Evolutionary conservation across 257 asterid species (phyloP), one percentile per base, ranked within the genome.

Genomic region (Gardenia jasminoides): DNA sequence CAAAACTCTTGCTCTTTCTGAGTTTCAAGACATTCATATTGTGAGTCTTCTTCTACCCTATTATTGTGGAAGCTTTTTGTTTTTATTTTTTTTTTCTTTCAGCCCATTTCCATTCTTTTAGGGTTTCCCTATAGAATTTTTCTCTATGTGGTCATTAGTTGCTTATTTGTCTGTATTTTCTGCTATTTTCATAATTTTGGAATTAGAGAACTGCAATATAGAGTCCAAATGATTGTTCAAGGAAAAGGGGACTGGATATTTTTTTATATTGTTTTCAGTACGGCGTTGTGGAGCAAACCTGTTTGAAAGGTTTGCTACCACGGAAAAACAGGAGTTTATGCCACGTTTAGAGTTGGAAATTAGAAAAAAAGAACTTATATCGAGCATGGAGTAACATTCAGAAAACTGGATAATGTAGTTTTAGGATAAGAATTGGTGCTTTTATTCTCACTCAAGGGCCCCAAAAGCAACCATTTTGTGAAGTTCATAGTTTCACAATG

Each of bases 1-100:
- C 58, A 96, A 96, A 85, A 93, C 97, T 84, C 98, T 96, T 41
- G 98, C 98, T 31, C 91, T 96, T 6, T 91, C 99, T 28, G 99
- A 98, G 50, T 96, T 96, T 80, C 83, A 82, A 61, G 97, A 96
- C 82, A 92, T 96, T 68, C 99, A 96, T 82, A 91, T 93, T 62
- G 99, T 96, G 74, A 90, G 98, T 87, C 6, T 24, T 75, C 71
- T 73, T 77, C 6, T 28, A 16, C 6, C 43, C 26, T 20, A 61
- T 82, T 28, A 10, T 12, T 76, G 11, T 33, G 28, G 10, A 5
- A 24, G 70, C 50, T 74, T 52, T 75, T 33, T 28, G 43, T 43
- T n/a, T 79, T 54, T 0, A 33, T 33, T 28, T 72, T 7, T 28
- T 72, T 7, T 73, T 74, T 31, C 0, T 52, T 74, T 39, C 7